Evolutionary conservation across 176 grass and related monocot species (phyloP).

Genomic region (Hordeum marinum): DNA sequence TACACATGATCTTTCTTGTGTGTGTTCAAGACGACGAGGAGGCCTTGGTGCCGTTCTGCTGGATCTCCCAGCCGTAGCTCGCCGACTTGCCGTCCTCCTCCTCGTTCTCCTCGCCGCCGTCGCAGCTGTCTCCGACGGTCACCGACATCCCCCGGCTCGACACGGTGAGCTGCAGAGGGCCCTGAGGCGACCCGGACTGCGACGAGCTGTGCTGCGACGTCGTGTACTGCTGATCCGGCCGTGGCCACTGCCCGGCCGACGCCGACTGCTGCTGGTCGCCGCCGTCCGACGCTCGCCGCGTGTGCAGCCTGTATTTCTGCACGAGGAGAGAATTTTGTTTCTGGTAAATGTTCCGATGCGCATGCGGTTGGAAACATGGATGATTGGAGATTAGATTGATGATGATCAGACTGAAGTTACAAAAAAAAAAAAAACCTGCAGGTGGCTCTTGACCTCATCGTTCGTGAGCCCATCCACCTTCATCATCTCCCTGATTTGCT

Average conservation of each 20-base stretch:
- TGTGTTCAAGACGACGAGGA: neutral
- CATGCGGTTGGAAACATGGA: no score
- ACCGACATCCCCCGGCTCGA: constrained; percentile 33
- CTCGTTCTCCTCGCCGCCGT: constrained; percentile 5
- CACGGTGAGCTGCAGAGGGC: constrained; percentile 50
- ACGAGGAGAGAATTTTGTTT: neutral
- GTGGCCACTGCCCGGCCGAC: neutral
- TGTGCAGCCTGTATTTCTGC: constrained; percentile 91
- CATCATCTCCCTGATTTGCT: constrained; percentile 93
- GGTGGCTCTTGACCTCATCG: constrained; percentile 94
- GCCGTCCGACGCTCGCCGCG: constrained; percentile 33
- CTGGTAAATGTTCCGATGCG: neutral
- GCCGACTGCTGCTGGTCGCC: neutral
- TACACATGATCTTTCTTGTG: neutral
- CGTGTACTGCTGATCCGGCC: constrained; percentile 40
- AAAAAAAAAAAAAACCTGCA: constrained; percentile 50
- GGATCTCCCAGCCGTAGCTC: constrained; percentile 55
- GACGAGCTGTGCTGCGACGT: constrained; percentile 55
- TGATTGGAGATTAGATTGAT: neutral
- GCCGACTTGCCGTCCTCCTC: constrained; percentile 61
- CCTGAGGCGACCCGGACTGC: constrained; percentile 73
- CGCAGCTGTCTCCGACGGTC: constrained; percentile 55
- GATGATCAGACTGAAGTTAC: neutral
- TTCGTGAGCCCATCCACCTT: constrained; percentile 92
- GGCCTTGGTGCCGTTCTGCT: neutral